These are phyloP conservation scores for Phaeophleospora eucalypticola DNA, from an alignment of 2,329 filamentous ascomycete species.

Conservation along the genomic window DNA sequence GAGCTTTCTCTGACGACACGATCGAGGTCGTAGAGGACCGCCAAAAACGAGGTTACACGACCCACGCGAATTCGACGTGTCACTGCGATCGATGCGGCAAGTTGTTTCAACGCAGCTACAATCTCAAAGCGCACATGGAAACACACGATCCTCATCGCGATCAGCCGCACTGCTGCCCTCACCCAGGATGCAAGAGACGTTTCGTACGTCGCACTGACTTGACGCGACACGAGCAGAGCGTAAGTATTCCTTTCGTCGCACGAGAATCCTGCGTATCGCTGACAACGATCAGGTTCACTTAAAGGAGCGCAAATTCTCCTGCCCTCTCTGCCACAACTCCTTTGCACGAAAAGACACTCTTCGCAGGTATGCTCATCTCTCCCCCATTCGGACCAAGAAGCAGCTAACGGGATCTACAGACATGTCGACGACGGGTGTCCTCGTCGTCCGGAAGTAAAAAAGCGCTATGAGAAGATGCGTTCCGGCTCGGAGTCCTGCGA, in stretches of 20 bases:
- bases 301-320: conserved; percentile 66
- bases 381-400: too few species aligned
- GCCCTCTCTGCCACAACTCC: conserved; percentile 63
- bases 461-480: conserved; percentile 10
- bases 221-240: conserved; percentile 50
- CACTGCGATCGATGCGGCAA: conserved; percentile 71
- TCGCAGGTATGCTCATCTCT: conserved; percentile 56
- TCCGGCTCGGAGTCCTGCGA: neutral
- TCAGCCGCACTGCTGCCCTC: conserved; percentile 65
- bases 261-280: conserved; percentile 34
- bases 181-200: conserved; percentile 63
- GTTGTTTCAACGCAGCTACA: conserved; percentile 78
- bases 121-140: conserved; percentile 81
- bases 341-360: conserved; percentile 82
- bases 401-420: conserved; percentile 42
- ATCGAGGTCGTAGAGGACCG: conserved; percentile 8
- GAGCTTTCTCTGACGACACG: conserved; percentile 8
- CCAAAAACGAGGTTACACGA: conserved; percentile 28
- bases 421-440: conserved; percentile 75
- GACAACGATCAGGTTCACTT: conserved; percentile 59
- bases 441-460: conserved; percentile 45
- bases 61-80: conserved; percentile 66
- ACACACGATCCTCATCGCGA: conserved; percentile 72
- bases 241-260: conserved; percentile 39
- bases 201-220: conserved; percentile 84